These are phyloP conservation scores for Talaromyces liani DNA, from an alignment of 495 filamentous ascomycete species.

Conservation along the genomic window DNA sequence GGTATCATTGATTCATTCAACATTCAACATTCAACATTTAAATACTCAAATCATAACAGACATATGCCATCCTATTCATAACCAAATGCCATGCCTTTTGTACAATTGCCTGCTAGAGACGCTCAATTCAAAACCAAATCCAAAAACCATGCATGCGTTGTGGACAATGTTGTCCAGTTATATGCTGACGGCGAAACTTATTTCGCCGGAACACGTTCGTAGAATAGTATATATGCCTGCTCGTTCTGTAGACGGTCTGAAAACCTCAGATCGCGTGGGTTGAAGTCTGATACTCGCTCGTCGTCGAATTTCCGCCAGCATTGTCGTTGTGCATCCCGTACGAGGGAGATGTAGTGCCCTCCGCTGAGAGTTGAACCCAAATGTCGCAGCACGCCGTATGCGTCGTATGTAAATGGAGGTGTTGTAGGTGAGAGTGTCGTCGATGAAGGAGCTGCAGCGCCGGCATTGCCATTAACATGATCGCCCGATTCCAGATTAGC, in stretches of 20 bases:
- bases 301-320: slow-evolving; percentile 66
- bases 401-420: slow-evolving; percentile 61
- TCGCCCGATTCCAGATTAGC: slow-evolving; percentile 20
- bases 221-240: slow-evolving; percentile 65
- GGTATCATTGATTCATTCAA: not conserved
- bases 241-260: slow-evolving; percentile 50
- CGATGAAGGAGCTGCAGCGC: slow-evolving; percentile 5
- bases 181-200: slow-evolving; percentile 15
- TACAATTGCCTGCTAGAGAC: slow-evolving; percentile 4
- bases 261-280: slow-evolving; percentile 40
- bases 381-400: slow-evolving; percentile 66
- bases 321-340: slow-evolving; percentile 51
- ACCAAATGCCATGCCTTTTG: slow-evolving; percentile 1
- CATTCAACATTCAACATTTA: not conserved
- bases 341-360: slow-evolving; percentile 64
- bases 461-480: slow-evolving; percentile 16
- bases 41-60: not conserved
- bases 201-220: slow-evolving; percentile 47
- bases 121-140: not conserved
- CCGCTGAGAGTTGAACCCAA: slow-evolving; percentile 54
- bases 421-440: slow-evolving; percentile 42
- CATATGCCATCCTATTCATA: not conserved
- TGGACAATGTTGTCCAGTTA: not conserved
- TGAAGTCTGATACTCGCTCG: slow-evolving; percentile 49
- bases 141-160: not conserved